Evolutionary conservation across 2,329 filamentous ascomycete species (phyloP), one percentile per base, ranked within the genome.

Genomic region (Fusarium xyrophilum): DNA sequence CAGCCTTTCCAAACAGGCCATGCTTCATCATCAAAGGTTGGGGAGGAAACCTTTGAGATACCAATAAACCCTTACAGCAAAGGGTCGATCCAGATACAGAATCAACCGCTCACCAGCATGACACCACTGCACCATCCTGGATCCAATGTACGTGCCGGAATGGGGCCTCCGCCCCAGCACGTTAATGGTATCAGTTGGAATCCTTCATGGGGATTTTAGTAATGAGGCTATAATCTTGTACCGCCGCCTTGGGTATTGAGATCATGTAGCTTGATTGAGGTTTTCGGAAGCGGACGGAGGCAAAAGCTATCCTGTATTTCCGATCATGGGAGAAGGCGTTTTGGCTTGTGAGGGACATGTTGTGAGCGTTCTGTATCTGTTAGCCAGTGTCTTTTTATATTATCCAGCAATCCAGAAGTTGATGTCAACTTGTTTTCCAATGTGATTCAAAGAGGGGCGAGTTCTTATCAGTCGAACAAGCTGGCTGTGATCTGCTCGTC

Each of bases 31-130:
- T 65, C 71, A n/a, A 71, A 74, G 13, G 59, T 52, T 21, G 53
- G 63, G 30, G 70, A 73, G 14, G 69, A 71, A 23, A 59, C 69
- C 40, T 73, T 74, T 39, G 72, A 74, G 30, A 70, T 71, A 68
- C 3, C 59, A 12, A 40, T 72, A 28, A 68, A 73, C 19, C 56
- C 59, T 9, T 67, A 68, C 27, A 53, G 27, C 19, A 70, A 72
- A 25, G 53, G 52, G 27, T 17, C 69, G 28, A 62, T 69, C 23
- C 25, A 59, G 36, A 63, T 69, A 54, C 56, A 65, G 25, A 43
- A 47, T 9, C 68, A 66, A 28, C n/a, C 53, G 19, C 63, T 70
- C 19, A 38, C 56, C 11, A 39, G 38, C 27, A 55, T 66, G 28
- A 10, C 39, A 25, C 60, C 51, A 9, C 54, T 66, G 19, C 44